Evolutionary conservation across 169 alveolate genomes (phyloP), one percentile per base, ranked within the genome.

Genomic region (Plasmodium cynomolgi): DNA sequence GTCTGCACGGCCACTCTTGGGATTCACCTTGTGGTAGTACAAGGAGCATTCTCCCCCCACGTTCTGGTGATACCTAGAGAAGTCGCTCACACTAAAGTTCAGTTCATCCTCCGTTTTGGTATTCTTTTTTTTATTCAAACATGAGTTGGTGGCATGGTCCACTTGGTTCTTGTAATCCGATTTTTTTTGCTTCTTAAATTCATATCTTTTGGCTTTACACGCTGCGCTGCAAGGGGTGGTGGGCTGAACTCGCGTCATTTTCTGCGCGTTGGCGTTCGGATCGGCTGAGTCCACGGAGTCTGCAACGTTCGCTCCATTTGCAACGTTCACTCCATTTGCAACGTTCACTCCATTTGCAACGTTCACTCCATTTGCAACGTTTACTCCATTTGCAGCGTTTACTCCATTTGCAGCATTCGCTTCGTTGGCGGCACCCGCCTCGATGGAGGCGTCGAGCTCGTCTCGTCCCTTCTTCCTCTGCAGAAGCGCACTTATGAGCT

Each of bases 401-500:
- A 44, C 62, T 15, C 23, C 62, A 15, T 15, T 15, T 50, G 20
- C 8, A 2, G 7, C 62, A 13, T 15, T 15, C 62, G 8, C 23
- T 1, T 0, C 23, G 62, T 15, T 50, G 4, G 23, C 2, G 44
- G 44, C 44, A 37, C 44, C 4, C 5, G 5, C 9, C 44, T 37
- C 44, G 44, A 37, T 37, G 44, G 44, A 0, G 62, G 77, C 6
- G 20, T 29, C 3, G 15, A 68, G 4, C 17, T 68, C 37, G 2
- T 23, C 77, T 3, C n/a, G 37, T 23, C 77, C 31, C 37, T 82
- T 9, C 56, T 39, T 50, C 72, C n/a, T n/a, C 72, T 68, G 41
- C 77, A 68, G n/a, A n/a, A 68, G 37, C 77, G 77, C 62, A 1
- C 39, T 68, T 68, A 29, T 29, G n/a, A 72, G 80, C 56, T 84